Percentiles rank a stretch among this genome's conserved stretches.
These are phyloP conservation scores for Syzygium oleosum DNA, from an alignment of 345 rosid species.

Conservation along the genomic window DNA sequence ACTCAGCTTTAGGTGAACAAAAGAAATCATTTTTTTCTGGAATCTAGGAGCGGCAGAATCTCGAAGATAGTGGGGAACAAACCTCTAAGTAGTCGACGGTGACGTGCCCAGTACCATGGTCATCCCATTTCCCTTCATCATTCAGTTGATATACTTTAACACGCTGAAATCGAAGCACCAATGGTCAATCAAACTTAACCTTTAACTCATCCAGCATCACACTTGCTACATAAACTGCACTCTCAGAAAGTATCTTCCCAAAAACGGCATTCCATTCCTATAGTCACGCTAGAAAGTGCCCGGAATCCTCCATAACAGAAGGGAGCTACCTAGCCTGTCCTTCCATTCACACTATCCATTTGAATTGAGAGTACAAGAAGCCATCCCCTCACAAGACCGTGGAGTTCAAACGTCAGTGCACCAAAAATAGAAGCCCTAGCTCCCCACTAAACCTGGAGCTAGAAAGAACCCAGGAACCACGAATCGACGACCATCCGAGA, in stretches of 20 bases:
- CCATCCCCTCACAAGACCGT: neutral
- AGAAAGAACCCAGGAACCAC: neutral
- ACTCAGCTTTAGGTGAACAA: neutral
- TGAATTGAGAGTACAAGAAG: neutral
- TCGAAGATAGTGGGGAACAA: slow-evolving; percentile 3
- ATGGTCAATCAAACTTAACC: neutral
- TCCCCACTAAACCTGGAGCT: neutral
- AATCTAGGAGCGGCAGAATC: neutral
- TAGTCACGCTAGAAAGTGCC: neutral
- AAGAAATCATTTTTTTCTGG: neutral
- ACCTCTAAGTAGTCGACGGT: slow-evolving; percentile 86
- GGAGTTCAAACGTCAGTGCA: neutral
- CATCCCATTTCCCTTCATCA: slow-evolving; percentile 91
- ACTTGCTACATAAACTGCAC: neutral
- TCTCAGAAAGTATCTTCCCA: neutral
- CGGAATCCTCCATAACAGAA: neutral
- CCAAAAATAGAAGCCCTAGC: neutral
- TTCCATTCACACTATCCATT: neutral
- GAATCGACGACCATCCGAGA: accelerated
- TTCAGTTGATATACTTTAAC: slow-evolving; percentile 74
- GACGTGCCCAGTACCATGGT: slow-evolving; percentile 88
- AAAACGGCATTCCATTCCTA: neutral
- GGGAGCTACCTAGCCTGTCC: neutral
- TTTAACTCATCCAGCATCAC: neutral
- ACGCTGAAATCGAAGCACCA: slow-evolving; percentile 35